phyloP scores from a whole-genome alignment of 768 basidiomycete species.

The Kwoniella bestiolae region DNA sequence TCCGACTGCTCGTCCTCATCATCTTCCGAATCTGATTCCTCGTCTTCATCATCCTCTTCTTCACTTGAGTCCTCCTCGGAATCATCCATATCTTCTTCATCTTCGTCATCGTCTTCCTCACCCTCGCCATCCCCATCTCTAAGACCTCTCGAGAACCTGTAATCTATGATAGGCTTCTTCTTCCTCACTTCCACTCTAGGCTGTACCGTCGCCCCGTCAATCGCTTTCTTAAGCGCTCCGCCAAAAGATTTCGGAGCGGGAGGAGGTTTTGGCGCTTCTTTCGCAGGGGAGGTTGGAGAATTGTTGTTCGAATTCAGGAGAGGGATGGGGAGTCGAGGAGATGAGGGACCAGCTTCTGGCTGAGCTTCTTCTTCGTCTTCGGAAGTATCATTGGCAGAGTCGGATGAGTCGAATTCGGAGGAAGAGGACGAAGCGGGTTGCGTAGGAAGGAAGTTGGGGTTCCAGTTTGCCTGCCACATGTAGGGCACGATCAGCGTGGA shows the following conservation, averaged over 20 bases:
- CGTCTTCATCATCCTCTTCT: constrained; percentile 40
- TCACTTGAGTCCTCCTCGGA: constrained; percentile 44
- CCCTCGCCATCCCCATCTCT: constrained; percentile 20
- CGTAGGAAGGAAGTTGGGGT: constrained; percentile 32
- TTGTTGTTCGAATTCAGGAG: too few relatives aligned
- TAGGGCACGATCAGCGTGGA: not conserved
- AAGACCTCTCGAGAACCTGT: constrained; percentile 14
- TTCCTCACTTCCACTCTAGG: constrained; percentile 63
- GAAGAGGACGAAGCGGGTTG: constrained; percentile 28
- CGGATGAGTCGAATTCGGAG: constrained; percentile 47
- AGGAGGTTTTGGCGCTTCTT: not conserved
- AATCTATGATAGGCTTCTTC: constrained; percentile 34
- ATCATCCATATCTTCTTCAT: constrained; percentile 20
- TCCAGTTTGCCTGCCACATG: constrained; percentile 33
- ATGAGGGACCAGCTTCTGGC: constrained; percentile 18
- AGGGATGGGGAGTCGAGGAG: constrained; percentile 4
- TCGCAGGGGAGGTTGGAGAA: too few relatives aligned
- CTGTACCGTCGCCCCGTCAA: constrained; percentile 66
- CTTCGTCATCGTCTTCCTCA: constrained; percentile 41
- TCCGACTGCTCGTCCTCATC: constrained; percentile 38
- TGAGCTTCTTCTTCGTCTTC: constrained; percentile 31
- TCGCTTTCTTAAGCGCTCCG: constrained; percentile 68
- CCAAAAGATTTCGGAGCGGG: constrained; percentile 56
- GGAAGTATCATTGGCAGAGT: constrained; percentile 41
- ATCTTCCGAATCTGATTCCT: constrained; percentile 13